phyloP scores from a whole-genome alignment of 177 flowering plant genomes.

The Vitis hybrid region DNA sequence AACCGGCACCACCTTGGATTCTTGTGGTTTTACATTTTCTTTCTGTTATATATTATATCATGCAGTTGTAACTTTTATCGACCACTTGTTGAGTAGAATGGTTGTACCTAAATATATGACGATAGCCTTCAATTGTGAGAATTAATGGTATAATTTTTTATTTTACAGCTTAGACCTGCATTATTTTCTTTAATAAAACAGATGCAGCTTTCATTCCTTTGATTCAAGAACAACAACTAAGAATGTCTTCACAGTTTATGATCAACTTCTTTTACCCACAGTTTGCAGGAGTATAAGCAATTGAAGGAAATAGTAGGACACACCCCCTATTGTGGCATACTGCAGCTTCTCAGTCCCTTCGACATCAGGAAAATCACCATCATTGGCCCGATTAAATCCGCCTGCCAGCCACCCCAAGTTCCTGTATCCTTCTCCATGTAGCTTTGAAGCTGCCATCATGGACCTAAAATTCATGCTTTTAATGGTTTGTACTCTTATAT shows the following conservation, averaged over 20 bases:
- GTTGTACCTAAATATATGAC: too few species aligned
- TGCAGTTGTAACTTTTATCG: too few species aligned
- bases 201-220: not conserved
- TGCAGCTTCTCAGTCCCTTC: conserved; percentile 75
- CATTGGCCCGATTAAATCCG: conserved; percentile 68
- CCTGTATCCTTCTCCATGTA: conserved; percentile 62
- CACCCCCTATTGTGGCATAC: conserved; percentile 90
- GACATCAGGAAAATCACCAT: conserved; percentile 56
- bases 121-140: too few species aligned
- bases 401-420: conserved; percentile 83
- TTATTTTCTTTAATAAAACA: too few species aligned
- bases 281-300: conserved; percentile 62
- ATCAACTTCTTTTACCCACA: conserved; percentile 32
- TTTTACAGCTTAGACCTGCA: too few species aligned
- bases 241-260: not conserved
- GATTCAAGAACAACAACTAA: not conserved
- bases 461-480: conserved; percentile 41
- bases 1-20: too few species aligned
- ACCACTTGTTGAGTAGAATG: too few species aligned
- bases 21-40: too few species aligned
- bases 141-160: too few species aligned
- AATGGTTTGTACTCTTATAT: too few species aligned
- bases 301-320: conserved; percentile 71
- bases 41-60: too few species aligned
- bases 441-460: conserved; percentile 54